Conservation (phyloP, 106 monocot species). For the Chionographis japonica region DNA sequence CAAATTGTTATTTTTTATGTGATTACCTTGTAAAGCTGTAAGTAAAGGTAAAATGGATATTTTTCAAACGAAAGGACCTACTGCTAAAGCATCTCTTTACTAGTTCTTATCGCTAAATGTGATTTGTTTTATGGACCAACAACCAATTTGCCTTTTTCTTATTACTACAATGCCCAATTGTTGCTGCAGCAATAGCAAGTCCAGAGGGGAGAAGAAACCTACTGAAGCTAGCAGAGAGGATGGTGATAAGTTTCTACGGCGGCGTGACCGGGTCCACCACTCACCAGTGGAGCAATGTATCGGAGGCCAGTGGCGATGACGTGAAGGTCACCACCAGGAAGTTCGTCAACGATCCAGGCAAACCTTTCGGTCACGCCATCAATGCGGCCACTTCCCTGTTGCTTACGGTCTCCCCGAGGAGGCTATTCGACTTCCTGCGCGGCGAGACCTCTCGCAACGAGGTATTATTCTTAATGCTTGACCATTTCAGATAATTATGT, state of each 20-base stretch:
- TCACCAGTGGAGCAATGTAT: slow-evolving; percentile 82
- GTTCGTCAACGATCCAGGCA: slow-evolving; percentile 86
- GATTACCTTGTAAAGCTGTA: too few species aligned
- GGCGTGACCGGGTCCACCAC: slow-evolving; percentile 80
- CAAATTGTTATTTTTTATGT: too few species aligned
- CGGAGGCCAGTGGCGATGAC: slow-evolving; percentile 74
- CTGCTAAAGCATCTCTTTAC: too few species aligned
- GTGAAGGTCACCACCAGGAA: slow-evolving; percentile 89
- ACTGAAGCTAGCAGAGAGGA: slow-evolving; percentile 88
- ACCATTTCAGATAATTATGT: too few species aligned
- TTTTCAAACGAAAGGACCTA: too few species aligned
- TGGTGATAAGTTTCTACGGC: slow-evolving; percentile 87
- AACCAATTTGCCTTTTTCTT: too few species aligned
- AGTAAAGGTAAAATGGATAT: too few species aligned
- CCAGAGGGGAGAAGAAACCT: slow-evolving; percentile 82
- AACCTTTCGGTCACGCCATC: slow-evolving; percentile 78
- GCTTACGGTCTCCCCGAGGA: slow-evolving; percentile 73
- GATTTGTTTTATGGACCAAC: too few species aligned
- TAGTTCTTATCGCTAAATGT: too few species aligned
- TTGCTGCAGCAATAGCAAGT: slow-evolving; percentile 58
- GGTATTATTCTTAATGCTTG: slow-evolving; percentile 23
- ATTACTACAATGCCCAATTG: neutral
- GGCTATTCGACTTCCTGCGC: slow-evolving; percentile 83
- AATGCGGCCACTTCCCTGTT: slow-evolving; percentile 93
- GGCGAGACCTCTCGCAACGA: slow-evolving; percentile 80